A percentile compares a stretch with the other conserved stretches of the same genome.
Conservation (phyloP, 1,139 yeast species). For the Kodamaea sp. region DNA sequence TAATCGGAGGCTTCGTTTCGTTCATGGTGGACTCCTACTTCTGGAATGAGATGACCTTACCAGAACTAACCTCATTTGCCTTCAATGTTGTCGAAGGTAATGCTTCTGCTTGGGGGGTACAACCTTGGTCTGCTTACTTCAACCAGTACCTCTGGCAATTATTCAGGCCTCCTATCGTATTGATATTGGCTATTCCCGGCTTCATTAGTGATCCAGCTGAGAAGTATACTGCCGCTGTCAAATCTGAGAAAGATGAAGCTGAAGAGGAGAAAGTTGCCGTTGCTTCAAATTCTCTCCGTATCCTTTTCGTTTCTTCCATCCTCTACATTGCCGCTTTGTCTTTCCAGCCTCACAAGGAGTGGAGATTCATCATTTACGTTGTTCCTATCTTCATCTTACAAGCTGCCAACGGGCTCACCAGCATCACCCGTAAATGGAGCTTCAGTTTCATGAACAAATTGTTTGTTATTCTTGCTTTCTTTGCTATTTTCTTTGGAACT, state of each 20-base stretch:
- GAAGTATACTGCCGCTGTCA: not conserved
- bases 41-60: constrained; percentile 63
- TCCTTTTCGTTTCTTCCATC: constrained; percentile 44
- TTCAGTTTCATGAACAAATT: constrained; percentile 30
- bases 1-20: constrained; percentile 54
- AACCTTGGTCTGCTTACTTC: constrained; percentile 72
- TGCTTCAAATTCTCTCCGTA: constrained; percentile 37
- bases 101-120: constrained; percentile 80
- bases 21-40: constrained; percentile 68
- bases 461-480: constrained; percentile 28
- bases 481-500: constrained; percentile 34
- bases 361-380: constrained; percentile 83
- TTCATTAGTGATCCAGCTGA: constrained; percentile 40
- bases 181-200: constrained; percentile 49
- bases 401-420: constrained; percentile 66
- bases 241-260: not conserved
- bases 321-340: constrained; percentile 66
- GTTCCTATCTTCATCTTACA: constrained; percentile 66
- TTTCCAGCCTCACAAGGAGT: constrained; percentile 88
- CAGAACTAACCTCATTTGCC: constrained; percentile 72
- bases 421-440: constrained; percentile 33
- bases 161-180: constrained; percentile 64
- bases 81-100: constrained; percentile 77
- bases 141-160: constrained; percentile 45
- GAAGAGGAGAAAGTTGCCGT: constrained; percentile 24